Conservation (phyloP, 176 grass and related monocot species). For the Pontederia crassipes region DNA sequence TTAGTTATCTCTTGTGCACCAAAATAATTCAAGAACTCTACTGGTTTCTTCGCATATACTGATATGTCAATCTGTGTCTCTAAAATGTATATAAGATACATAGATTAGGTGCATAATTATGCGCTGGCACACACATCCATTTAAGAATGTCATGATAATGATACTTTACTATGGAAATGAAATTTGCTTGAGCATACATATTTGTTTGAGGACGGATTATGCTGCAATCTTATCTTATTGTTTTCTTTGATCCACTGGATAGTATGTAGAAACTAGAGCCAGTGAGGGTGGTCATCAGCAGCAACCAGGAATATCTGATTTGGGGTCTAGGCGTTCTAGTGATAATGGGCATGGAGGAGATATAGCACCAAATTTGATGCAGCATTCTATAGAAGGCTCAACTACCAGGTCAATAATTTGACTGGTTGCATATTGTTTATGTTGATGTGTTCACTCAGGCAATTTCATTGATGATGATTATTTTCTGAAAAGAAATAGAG, state of each 20-base stretch:
- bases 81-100: too few species aligned
- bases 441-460: background rate
- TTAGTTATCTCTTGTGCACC: too few species aligned
- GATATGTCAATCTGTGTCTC: too few species aligned
- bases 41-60: too few species aligned
- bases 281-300: slow-evolving; percentile 16
- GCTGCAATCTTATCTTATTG: background rate
- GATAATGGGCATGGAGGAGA: background rate
- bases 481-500: slow-evolving; percentile 12
- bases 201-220: background rate
- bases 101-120: too few species aligned
- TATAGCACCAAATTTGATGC: slow-evolving; percentile 5
- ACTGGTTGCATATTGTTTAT: background rate
- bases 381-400: background rate
- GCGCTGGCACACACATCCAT: too few species aligned
- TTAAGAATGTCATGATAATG: too few species aligned
- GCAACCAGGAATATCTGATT: slow-evolving; percentile 11
- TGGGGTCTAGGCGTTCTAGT: slow-evolving; percentile 9
- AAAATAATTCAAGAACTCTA: too few species aligned
- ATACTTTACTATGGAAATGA: too few species aligned
- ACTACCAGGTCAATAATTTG: slow-evolving; percentile 1
- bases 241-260: slow-evolving; percentile 2
- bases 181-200: background rate
- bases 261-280: slow-evolving; percentile 19
- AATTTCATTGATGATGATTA: background rate